Conservation (phyloP, 2,329 filamentous ascomycete genomes). For the Aspergillus costaricaensis region DNA sequence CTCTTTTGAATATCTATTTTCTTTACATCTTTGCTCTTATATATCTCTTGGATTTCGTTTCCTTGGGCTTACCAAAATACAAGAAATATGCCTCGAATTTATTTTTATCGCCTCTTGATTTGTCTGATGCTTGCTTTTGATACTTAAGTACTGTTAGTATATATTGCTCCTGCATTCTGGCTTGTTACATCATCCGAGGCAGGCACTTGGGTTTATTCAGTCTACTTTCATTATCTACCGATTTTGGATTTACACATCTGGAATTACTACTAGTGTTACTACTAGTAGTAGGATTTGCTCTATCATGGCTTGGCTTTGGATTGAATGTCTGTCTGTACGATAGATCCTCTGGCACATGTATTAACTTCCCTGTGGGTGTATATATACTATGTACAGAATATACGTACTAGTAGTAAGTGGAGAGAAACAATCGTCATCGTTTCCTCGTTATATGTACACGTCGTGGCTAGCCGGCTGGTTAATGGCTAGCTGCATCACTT, state of each 20-base stretch:
- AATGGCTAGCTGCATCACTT: too few relatives aligned
- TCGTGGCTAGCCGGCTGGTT: too few relatives aligned
- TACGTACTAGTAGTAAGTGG: too few relatives aligned
- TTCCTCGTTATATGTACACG: neutral
- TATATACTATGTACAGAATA: too few relatives aligned
- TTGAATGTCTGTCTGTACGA: neutral
- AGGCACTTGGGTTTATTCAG: neutral
- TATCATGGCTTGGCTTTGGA: neutral
- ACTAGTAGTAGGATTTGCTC: too few relatives aligned
- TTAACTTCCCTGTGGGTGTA: too few relatives aligned
- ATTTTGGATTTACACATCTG: too few relatives aligned
- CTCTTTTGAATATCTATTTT: neutral
- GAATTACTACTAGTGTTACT: too few relatives aligned
- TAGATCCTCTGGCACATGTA: neutral
- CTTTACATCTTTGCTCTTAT: neutral
- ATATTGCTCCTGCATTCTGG: neutral
- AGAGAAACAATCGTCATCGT: too few relatives aligned
- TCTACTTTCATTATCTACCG: neutral
- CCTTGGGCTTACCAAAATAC: too few relatives aligned
- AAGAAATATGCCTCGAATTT: neutral
- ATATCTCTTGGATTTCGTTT: neutral
- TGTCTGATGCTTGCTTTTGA: neutral
- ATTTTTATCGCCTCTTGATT: neutral
- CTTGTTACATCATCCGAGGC: neutral
- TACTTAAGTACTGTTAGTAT: neutral